These are phyloP conservation scores for Solanum lycopersicoides DNA, from an alignment of 257 asterid genomes.

Conservation along the genomic window DNA sequence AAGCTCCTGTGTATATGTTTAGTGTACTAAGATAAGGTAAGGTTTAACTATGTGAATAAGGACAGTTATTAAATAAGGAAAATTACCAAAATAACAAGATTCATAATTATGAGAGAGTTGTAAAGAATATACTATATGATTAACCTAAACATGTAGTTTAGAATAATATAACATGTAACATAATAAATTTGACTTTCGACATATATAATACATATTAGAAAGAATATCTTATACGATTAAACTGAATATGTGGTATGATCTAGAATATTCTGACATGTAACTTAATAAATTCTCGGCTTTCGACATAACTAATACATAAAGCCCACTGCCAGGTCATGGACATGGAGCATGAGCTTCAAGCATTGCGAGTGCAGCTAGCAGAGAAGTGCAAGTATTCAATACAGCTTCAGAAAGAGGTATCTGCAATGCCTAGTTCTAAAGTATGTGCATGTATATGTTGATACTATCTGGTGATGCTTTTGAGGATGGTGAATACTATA, in stretches of 20 bases:
- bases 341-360: conserved; percentile 94
- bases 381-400: conserved; percentile 35
- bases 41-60: neutral
- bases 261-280: neutral
- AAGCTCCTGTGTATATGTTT: neutral
- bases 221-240: neutral
- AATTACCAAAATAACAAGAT: neutral
- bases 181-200: neutral
- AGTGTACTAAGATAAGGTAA: neutral
- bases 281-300: neutral
- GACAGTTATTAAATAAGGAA: neutral
- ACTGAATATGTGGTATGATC: neutral
- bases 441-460: neutral
- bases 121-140: neutral
- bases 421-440: neutral
- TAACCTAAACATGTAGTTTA: neutral
- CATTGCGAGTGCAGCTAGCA: conserved; percentile 70
- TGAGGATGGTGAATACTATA: neutral
- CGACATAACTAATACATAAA: neutral
- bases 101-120: neutral
- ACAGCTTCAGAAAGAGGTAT: conserved; percentile 46
- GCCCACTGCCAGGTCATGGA: conserved; percentile 60
- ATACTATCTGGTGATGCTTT: neutral
- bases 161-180: neutral
- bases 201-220: neutral